Base-by-base conservation (phyloP, 805 yeast genomes). In the Lachancea meyersii region DNA sequence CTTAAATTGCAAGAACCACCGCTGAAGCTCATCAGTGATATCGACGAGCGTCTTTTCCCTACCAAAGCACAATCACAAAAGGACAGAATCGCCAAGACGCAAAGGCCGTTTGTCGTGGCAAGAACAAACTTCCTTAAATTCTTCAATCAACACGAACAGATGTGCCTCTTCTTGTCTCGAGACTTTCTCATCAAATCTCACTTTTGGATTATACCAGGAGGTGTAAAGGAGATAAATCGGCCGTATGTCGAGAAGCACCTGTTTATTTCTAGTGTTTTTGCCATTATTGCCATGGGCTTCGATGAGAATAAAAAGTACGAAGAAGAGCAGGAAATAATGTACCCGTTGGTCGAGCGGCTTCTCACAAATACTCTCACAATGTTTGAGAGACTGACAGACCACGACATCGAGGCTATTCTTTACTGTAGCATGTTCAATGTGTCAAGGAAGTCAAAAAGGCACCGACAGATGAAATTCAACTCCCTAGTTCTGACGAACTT, bases 161-260 rank as follows among this genome's bases (percentile, higher is more conserved):
- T 76, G 5, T 74, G 78, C 48, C 57, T 73, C 6, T 59, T 63
- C 34, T 53, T 77, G 23, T 71, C 76, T 0, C 65, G 68, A 43
- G 70, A 71, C 21, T 78, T 77, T 47, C 54, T 77, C 28, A 70
- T 67, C 14, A 71, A 70, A 33, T 76, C 82, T 3, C 80, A 75
- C 51, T 75, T 72, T 52, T 78, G 81, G 79, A 75, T 78, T 35
- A 72, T 76, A 4, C 82, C 82, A 1, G 81, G 80, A 9, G 81
- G 80, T 4, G 67, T 76, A n/a, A 72, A 68, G 28, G 68, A 67
- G 24, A 68, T 77, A 10, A 65, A 70, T 31, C 55, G 68, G 30
- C 60, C 61, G 9, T 77, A 73, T 52, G 80, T 73, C 4, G 50
- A 60, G 14, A 64, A 67, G 24, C 80, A 77, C 55, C 74, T 79